Evolutionary conservation across 768 basidiomycete genomes (phyloP).

Genomic region (Lentinula sp.): DNA sequence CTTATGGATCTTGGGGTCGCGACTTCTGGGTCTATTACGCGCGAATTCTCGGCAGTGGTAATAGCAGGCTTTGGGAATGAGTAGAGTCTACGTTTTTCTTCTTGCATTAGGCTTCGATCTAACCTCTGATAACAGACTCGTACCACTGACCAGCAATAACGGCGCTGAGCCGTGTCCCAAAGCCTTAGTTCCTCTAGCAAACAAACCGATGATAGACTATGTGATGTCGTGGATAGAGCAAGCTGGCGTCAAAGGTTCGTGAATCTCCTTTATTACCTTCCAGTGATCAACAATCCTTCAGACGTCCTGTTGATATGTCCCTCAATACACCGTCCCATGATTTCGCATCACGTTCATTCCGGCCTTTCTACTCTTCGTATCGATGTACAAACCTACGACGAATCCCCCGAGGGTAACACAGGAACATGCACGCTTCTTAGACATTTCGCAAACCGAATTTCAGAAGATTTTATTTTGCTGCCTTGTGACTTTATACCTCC

Average conservation of each 20-base stretch:
- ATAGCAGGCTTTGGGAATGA: slow-evolving; percentile 91
- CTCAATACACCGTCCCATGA: slow-evolving; percentile 60
- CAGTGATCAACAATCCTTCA: slow-evolving; percentile 21
- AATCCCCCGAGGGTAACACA: slow-evolving; percentile 54
- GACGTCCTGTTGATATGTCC: slow-evolving; percentile 89
- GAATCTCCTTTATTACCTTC: slow-evolving; percentile 6
- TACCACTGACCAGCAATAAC: slow-evolving; percentile 69
- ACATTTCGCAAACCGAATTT: slow-evolving; percentile 69
- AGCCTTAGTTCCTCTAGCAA: slow-evolving; percentile 81
- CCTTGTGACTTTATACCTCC: slow-evolving; percentile 91
- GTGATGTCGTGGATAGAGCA: slow-evolving; percentile 82
- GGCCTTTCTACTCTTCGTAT: slow-evolving; percentile 60
- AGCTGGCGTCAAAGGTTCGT: slow-evolving; percentile 74
- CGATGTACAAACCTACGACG: slow-evolving; percentile 77
- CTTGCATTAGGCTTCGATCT: slow-evolving; percentile 3
- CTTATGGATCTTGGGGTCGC: slow-evolving; percentile 62
- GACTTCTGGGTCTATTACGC: slow-evolving; percentile 43
- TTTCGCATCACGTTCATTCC: slow-evolving; percentile 79
- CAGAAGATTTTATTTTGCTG: slow-evolving; percentile 82
- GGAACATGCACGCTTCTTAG: slow-evolving; percentile 75
- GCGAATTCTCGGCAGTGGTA: slow-evolving; percentile 85
- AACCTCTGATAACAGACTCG: slow-evolving; percentile 40
- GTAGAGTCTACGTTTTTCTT: slow-evolving; percentile 35
- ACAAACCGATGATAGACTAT: slow-evolving; percentile 83
- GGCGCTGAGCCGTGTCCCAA: slow-evolving; percentile 84